These are phyloP conservation scores for Mortierella sp. DNA, from an alignment of 371 early-diverging fungal genomes.

Conservation along the genomic window DNA sequence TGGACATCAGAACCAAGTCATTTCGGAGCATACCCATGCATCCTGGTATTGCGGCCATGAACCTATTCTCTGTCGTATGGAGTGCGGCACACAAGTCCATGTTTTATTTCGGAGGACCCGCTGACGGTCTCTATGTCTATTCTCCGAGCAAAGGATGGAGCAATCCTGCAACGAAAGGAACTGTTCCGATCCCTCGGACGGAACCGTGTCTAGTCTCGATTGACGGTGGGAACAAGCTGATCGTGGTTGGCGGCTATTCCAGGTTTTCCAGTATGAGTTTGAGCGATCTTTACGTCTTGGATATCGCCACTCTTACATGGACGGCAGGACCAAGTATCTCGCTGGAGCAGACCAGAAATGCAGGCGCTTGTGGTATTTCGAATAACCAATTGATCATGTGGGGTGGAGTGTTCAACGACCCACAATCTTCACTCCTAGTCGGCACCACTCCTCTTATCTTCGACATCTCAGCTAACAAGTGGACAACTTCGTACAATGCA, in stretches of 20 bases:
- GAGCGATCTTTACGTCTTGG: constrained; percentile 23
- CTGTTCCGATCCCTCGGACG: not conserved
- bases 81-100: not conserved
- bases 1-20: not conserved
- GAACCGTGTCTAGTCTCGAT: constrained; percentile 16
- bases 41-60: not conserved
- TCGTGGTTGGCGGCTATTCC: constrained; percentile 26
- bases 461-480: not conserved
- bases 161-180: not conserved
- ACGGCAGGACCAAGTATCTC: constrained; percentile 9
- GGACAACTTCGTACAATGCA: not conserved
- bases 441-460: not conserved
- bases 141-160: constrained; percentile 3
- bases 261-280: not conserved
- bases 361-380: constrained; percentile 26
- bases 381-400: constrained; percentile 24
- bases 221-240: constrained; percentile 15
- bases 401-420: constrained; percentile 9
- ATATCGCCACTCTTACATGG: constrained; percentile 28
- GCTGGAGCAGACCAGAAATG: not conserved
- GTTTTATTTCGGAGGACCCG: not conserved
- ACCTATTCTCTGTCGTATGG: constrained; percentile 7
- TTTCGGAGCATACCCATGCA: not conserved
- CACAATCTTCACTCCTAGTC: not conserved
- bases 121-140: not conserved